Evolutionary conservation across 176 grass and related monocot genomes (phyloP), one percentile per base, ranked within the genome.

Genomic region (Otatea glauca): DNA sequence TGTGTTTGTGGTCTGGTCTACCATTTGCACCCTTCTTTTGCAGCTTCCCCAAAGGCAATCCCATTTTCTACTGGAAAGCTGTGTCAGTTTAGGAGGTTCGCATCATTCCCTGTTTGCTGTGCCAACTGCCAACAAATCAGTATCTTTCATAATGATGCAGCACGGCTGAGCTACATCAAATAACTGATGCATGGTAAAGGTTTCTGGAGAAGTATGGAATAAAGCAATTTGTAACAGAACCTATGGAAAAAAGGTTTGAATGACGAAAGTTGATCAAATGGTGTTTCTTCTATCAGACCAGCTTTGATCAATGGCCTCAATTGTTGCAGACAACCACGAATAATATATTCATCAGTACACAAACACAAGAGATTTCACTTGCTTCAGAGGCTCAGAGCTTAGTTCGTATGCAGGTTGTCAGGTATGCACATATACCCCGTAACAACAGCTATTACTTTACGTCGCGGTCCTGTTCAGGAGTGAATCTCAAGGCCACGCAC

Each of bases 401-500:
- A 66, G 45, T 76, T 39, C 32, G 29, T 84, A 29, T 41, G 34
- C 44, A 42, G 82, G 41, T 74, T 24, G 18, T 47, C 18, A 63
- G 17, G 25, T 10, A 34, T 65, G 20, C 54, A 76, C 34, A 41
- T 14, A 21, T 55, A 39, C 51, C 20, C 32, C 60, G 50, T 7
- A 56, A 16, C 34, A 42, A 7, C 11, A 38, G 20, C 29, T 51
- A 50, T 44, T 64, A 9, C 18, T 80, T 53, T 76, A 61, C 89
- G 67, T 77, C 34, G 58, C 23, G 25, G 81, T 71, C 9, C 64
- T 69, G 59, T 41, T 77, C 14, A 24, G 27, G 32, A 72, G 41
- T 49, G 84, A 55, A 65, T 85, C 75, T 66, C 76, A 86, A 45
- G 69, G 60, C 92, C 95, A 93, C 69, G 65, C 51, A 14, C 81